Base-by-base conservation (phyloP, 2,329 filamentous ascomycete species). In the Fusarium sp. region DNA sequence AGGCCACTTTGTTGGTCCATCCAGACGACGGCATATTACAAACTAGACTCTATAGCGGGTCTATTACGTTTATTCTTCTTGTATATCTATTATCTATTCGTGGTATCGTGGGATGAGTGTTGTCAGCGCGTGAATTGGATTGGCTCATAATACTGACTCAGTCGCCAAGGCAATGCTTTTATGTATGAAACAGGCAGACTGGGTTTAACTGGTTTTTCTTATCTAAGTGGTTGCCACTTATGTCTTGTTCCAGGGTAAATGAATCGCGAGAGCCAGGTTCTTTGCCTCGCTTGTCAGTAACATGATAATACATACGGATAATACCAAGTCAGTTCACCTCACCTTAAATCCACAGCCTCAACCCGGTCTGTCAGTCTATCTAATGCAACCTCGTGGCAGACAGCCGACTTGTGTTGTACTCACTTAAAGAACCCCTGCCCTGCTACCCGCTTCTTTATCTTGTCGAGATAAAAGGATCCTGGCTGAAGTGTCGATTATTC, bases 111-210 rank as follows among this genome's bases (percentile, higher is more conserved):
- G n/a, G 24, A 57, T 57, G 24, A 32, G 29, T 22, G 18, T 25
- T 47, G n/a, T 57, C 47, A 49, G 44, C 48, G 44, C n/a, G 43
- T 49, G 24, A 34, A 48, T 24, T 32, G 40, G 12, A 41, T 49
- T 64, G 29, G 52, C 27, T 29, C 18, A 10, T 43, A 29, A 27
- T 63, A 48, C 46, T 49, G 59, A 49, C 49, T 64, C 59, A 11
- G 48, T 58, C 34, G 44, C 38, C 43, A 64, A 56, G 38, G 27
- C 24, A 48, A 49, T 16, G 45, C 18, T 46, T 24, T 29, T 34
- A 8, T 38, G 30, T 43, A 34, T 40, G 54, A 61, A 43, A 60
- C 18, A 20, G 15, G 25, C 29, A 59, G n/a, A 25, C 25, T 24
- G 12, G 56, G 16, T 15, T 56, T 27, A 16, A 7, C 29, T 18